These are phyloP conservation scores for Vicia villosa DNA, from an alignment of 306 rosid species.

Conservation along the genomic window DNA sequence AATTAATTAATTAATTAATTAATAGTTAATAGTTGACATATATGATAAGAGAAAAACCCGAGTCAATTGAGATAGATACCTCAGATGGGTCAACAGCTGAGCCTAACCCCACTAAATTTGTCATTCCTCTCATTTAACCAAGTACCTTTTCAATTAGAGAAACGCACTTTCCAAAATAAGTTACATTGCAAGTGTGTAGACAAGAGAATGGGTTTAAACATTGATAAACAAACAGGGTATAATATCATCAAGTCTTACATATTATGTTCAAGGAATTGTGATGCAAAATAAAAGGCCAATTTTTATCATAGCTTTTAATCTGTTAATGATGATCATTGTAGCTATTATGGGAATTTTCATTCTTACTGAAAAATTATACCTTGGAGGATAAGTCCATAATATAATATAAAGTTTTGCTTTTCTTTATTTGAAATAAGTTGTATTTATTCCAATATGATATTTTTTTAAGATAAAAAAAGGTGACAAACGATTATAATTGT, in stretches of 20 bases:
- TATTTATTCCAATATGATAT: too few relatives aligned
- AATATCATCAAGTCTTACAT: slow-evolving; percentile 65
- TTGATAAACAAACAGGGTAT: slow-evolving; percentile 60
- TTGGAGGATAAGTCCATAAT: slow-evolving; percentile 69
- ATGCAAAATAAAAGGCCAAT: slow-evolving; percentile 86
- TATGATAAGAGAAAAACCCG: too few relatives aligned
- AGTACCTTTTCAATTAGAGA: slow-evolving; percentile 61
- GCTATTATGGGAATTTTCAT: slow-evolving; percentile 85
- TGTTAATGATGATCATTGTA: slow-evolving; percentile 89
- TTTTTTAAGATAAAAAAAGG: too few relatives aligned
- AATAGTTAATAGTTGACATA: too few relatives aligned
- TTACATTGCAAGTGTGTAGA: slow-evolving; percentile 17
- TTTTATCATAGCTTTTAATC: slow-evolving; percentile 89
- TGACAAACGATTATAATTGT: too few relatives aligned
- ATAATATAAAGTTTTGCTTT: too few relatives aligned
- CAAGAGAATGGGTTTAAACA: neutral
- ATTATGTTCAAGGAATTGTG: slow-evolving; percentile 82
- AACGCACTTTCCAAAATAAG: slow-evolving; percentile 34
- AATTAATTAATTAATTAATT: too few relatives aligned
- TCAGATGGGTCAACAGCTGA: slow-evolving; percentile 96
- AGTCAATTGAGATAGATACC: slow-evolving; percentile 53
- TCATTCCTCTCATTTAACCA: slow-evolving; percentile 99
- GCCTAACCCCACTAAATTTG: slow-evolving; percentile 90
- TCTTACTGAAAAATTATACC: slow-evolving; percentile 73
- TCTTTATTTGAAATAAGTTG: too few relatives aligned